Conservation (phyloP, 2,329 filamentous ascomycete species). For the Cladosporium sp. region DNA sequence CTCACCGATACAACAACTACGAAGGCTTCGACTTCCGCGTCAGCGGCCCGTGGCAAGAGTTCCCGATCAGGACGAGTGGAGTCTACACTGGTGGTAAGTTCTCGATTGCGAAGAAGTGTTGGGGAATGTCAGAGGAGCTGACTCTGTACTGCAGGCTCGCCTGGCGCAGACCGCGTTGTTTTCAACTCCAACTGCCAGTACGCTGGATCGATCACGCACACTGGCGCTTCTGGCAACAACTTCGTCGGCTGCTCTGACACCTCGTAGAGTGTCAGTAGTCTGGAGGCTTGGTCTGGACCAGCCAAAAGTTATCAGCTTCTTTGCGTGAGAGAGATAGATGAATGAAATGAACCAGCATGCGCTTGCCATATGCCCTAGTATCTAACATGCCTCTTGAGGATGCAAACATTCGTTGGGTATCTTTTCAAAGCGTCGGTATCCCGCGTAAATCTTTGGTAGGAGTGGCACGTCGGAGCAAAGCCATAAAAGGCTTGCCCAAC, state of each 20-base stretch:
- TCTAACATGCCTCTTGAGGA: neutral
- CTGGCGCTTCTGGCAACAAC: slow-evolving; percentile 65
- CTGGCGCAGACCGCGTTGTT: slow-evolving; percentile 66
- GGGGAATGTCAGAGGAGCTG: neutral
- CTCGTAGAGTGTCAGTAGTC: slow-evolving; percentile 24
- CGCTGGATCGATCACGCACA: slow-evolving; percentile 69
- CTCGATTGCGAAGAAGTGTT: neutral
- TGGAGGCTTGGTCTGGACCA: neutral
- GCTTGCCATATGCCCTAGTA: neutral
- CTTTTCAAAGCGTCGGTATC: neutral
- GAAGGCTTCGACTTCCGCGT: slow-evolving; percentile 63
- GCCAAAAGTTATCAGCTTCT: neutral
- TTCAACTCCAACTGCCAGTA: slow-evolving; percentile 59
- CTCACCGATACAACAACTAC: slow-evolving; percentile 37
- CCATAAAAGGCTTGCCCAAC: neutral
- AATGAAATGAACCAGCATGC: neutral
- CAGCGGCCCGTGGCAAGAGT: slow-evolving; percentile 62
- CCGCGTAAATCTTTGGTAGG: neutral
- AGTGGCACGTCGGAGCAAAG: neutral
- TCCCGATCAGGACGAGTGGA: slow-evolving; percentile 54
- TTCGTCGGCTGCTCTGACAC: slow-evolving; percentile 63
- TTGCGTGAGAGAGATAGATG: neutral
- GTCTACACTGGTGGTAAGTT: slow-evolving; percentile 56
- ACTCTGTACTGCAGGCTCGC: slow-evolving; percentile 46
- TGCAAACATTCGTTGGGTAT: neutral